Evolutionary conservation across 495 filamentous ascomycete genomes (phyloP).

Genomic region (Hypoxylon trugodes): DNA sequence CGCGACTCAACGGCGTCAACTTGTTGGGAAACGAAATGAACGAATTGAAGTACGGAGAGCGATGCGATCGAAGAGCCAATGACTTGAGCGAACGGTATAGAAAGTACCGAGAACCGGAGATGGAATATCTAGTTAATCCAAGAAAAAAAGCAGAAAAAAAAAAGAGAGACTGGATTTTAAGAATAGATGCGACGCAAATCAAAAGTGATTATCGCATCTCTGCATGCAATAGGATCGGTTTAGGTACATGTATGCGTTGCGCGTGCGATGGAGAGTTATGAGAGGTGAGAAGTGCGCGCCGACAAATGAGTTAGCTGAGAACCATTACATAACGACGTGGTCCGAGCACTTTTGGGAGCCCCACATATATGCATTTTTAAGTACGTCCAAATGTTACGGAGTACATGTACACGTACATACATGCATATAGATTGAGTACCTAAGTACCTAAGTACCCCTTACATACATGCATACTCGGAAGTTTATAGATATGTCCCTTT

Average conservation of each 20-base stretch:
- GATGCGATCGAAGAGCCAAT: neutral
- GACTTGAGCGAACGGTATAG: conserved; percentile 4
- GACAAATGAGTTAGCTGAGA: conserved; percentile 6
- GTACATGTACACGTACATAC: neutral
- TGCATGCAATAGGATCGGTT: no score
- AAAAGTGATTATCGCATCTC: neutral
- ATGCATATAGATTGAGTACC: neutral
- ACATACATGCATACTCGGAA: no score
- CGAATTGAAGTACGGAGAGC: neutral
- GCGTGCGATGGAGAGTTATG: neutral
- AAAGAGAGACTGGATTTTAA: no score
- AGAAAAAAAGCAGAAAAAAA: neutral
- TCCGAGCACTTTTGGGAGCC: no score
- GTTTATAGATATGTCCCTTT: no score
- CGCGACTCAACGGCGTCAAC: conserved; percentile 7
- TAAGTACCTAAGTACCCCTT: neutral
- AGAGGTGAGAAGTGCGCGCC: conserved; percentile 19
- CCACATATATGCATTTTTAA: no score
- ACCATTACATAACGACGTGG: neutral
- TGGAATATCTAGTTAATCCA: neutral
- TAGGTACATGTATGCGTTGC: no score
- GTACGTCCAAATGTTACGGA: neutral
- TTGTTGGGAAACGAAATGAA: neutral
- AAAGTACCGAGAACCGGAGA: neutral
- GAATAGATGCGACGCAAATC: neutral